phyloP scores from a whole-genome alignment of 2,329 filamentous ascomycete genomes.

The Ophiostoma piceae region DNA sequence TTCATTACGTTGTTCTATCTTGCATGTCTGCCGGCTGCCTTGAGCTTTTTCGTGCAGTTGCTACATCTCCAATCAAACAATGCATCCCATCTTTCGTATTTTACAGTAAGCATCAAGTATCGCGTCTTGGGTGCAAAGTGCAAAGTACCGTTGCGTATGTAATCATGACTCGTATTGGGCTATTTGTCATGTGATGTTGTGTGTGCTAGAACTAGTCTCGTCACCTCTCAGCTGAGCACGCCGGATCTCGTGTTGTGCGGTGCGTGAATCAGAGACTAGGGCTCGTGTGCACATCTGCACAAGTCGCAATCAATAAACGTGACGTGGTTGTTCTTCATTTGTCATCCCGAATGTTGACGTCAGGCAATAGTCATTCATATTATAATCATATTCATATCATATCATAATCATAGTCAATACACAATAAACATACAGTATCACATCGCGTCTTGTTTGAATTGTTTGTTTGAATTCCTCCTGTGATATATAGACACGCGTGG shows the following conservation, averaged over 20 bases:
- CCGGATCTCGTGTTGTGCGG: background rate
- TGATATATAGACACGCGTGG: background rate
- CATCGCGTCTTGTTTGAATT: background rate
- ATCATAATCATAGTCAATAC: background rate
- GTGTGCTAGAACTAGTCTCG: background rate
- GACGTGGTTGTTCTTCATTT: slow-evolving; percentile 11
- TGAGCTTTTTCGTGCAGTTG: background rate
- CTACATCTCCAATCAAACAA: background rate
- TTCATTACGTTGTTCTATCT: background rate
- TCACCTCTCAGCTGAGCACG: background rate
- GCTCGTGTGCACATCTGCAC: background rate
- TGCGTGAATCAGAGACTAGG: background rate
- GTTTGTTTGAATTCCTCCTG: background rate
- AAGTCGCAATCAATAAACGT: background rate
- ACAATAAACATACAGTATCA: background rate
- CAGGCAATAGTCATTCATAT: background rate
- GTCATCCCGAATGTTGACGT: background rate
- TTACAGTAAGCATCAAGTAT: background rate
- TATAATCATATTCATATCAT: background rate
- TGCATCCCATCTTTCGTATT: background rate
- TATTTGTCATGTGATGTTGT: slow-evolving; percentile 6
- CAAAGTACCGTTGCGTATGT: background rate
- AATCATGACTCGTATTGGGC: background rate
- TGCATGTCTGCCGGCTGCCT: background rate
- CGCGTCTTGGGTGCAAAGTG: background rate